Conservation (phyloP, 768 basidiomycete genomes). For the Suillus variegatus region DNA sequence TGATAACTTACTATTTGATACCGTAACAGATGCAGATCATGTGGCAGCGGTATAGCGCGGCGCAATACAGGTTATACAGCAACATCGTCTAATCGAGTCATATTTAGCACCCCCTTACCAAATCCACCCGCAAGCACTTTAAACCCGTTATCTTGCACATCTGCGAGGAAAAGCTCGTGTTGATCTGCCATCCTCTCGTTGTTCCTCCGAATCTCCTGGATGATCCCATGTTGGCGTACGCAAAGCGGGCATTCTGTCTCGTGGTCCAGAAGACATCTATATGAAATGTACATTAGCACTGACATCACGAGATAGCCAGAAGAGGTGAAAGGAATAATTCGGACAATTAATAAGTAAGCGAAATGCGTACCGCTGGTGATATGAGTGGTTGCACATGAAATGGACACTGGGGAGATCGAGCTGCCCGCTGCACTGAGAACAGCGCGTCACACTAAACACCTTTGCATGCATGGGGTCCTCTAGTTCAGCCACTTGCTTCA, state of each 20-base stretch:
- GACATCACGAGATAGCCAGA: not conserved
- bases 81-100: constrained; percentile 27
- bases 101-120: constrained; percentile 60
- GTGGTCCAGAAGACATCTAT: constrained; percentile 85
- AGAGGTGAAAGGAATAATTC: constrained; percentile 4
- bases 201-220: constrained; percentile 85
- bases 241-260: constrained; percentile 91
- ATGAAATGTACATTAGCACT: not conserved
- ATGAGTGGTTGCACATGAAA: constrained; percentile 98
- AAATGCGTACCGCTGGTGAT: constrained; percentile 79
- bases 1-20: not conserved
- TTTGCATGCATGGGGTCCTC: constrained; percentile 76
- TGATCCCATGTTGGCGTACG: constrained; percentile 82
- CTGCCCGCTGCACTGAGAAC: constrained; percentile 85
- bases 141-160: constrained; percentile 73
- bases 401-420: constrained; percentile 93
- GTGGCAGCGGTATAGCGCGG: not conserved
- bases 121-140: constrained; percentile 71
- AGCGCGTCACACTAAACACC: constrained; percentile 94
- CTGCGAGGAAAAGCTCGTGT: constrained; percentile 76
- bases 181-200: constrained; percentile 84
- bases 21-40: not conserved
- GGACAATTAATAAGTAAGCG: not conserved
- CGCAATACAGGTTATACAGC: constrained; percentile 12
- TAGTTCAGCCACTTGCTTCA: constrained; percentile 80